Conservation (phyloP, 805 yeast genomes). For the Metschnikowia noctiluminum region DNA sequence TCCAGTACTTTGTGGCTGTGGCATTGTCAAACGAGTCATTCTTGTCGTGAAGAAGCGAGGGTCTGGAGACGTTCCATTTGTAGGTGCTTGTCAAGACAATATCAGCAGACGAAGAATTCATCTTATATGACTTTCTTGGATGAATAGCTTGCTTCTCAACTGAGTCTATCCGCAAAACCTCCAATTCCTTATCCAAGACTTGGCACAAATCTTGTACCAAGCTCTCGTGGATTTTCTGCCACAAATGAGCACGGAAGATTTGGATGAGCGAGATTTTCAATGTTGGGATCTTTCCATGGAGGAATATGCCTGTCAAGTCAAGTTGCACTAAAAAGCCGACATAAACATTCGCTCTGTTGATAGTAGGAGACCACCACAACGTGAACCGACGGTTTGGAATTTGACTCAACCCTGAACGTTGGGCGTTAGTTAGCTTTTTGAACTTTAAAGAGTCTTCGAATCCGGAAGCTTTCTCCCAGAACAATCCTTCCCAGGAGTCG, state of each 20-base stretch:
- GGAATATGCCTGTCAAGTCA: constrained; percentile 92
- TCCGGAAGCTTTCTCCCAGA: constrained; percentile 98
- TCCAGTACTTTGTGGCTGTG: constrained; percentile 76
- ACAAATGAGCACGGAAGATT: constrained; percentile 93
- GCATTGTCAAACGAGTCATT: constrained; percentile 61
- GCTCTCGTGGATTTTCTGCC: constrained; percentile 99
- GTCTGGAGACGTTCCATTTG: constrained; percentile 80
- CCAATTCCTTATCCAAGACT: constrained; percentile 83
- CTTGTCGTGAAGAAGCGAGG: constrained; percentile 72
- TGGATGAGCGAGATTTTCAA: constrained; percentile 92
- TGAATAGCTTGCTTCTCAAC: constrained; percentile 92
- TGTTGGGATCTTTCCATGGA: constrained; percentile 98
- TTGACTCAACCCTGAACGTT: constrained; percentile 93
- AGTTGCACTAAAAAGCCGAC: constrained; percentile 96
- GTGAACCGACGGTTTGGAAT: constrained; percentile 97
- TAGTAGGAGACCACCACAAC: constrained; percentile 99
- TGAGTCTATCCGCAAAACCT: constrained; percentile 73
- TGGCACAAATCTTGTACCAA: constrained; percentile 91
- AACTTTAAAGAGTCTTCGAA: constrained; percentile 95
- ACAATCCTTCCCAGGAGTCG: constrained; percentile 96
- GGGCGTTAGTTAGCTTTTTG: constrained; percentile 95
- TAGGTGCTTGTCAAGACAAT: constrained; percentile 69
- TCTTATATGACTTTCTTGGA: constrained; percentile 94
- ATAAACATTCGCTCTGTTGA: constrained; percentile 95
- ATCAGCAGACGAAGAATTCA: constrained; percentile 96